Percentiles rank a stretch among this genome's conserved stretches.
Conservation (phyloP, 371 early-diverging fungal genomes). For the Batrachochytrium dendrobatidis region DNA sequence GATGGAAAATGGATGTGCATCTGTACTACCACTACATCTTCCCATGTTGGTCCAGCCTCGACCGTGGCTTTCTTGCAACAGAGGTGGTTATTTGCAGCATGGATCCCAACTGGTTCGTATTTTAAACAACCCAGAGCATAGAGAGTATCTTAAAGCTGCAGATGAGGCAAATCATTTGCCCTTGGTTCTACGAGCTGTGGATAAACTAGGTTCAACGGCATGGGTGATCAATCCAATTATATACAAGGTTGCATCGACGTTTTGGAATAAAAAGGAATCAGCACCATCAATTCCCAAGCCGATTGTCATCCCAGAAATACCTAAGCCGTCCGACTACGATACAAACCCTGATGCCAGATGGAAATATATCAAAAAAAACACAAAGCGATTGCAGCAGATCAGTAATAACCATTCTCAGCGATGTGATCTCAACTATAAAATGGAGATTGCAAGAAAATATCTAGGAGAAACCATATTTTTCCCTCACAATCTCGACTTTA, state of each 20-base stretch:
- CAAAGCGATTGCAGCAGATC: slow-evolving; percentile 47
- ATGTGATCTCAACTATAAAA: slow-evolving; percentile 90
- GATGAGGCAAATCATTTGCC: slow-evolving; percentile 66
- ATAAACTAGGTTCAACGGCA: slow-evolving; percentile 81
- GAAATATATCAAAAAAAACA: slow-evolving; percentile 43
- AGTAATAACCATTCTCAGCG: slow-evolving; percentile 77
- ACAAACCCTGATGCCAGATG: slow-evolving; percentile 36
- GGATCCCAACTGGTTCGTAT: slow-evolving; percentile 64
- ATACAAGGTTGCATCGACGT: slow-evolving; percentile 65
- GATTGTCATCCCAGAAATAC: slow-evolving; percentile 24
- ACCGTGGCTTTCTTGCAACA: slow-evolving; percentile 85
- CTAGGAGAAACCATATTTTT: slow-evolving; percentile 85
- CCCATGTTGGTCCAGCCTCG: slow-evolving; percentile 94
- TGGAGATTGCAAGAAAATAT: slow-evolving; percentile 90
- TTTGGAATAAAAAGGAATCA: slow-evolving; percentile 82
- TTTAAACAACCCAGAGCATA: slow-evolving; percentile 60
- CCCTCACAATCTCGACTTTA: slow-evolving; percentile 96
- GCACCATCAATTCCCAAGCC: slow-evolving; percentile 73
- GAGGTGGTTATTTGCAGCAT: slow-evolving; percentile 85
- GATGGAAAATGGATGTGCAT: slow-evolving; percentile 55
- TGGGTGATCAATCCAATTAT: slow-evolving; percentile 87
- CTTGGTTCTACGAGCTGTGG: slow-evolving; percentile 68
- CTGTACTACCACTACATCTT: slow-evolving; percentile 65
- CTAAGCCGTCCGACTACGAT: slow-evolving; percentile 63
- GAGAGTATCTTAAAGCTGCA: slow-evolving; percentile 69